Base-by-base conservation (phyloP, 1,139 yeast genomes). In the Pichia sorboxylosa region DNA sequence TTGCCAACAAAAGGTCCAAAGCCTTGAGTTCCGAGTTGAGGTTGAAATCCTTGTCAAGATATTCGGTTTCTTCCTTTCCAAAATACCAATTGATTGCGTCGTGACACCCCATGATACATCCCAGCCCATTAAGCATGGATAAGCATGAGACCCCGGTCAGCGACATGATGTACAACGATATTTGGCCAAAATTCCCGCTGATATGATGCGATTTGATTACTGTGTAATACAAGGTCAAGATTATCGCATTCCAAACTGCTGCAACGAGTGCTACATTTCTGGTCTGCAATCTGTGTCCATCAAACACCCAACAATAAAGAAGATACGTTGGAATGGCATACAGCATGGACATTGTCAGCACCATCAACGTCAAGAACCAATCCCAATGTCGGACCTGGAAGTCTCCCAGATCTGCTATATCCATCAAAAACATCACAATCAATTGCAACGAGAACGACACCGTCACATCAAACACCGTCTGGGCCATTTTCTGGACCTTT, bases 121-220 rank as follows among this genome's bases (percentile, higher is more conserved):
- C 76, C 24, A 69, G 58, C 0, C 76, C 76, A 5, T 72, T 67
- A 17, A 70, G 51, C 0, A 66, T 44, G 1, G 74, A 69, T 39
- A 69, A 57, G 30, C 66, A 59, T 6, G 70, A 59, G 20, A 70
- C 64, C 0, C 77, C 77, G 10, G 64, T 57, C 29, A 70, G 49
- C 3, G 69, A 61, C 15, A 70, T 48, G 40, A 69, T 66, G 40
- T 63, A 65, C 27, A 69, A 34, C 16, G 54, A 42, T 6, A 34
- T 37, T 13, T 46, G 45, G 17, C 44, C 28, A 16, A 48, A 40
- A 14, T 37, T 33, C n/a, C 36, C 38, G 15, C 24, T 32, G 13
- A 34, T 15, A 11, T 31, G 29, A 16, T 33, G 32, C 17, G 33
- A 27, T 21, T 34, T 34, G 4, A 48, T 37, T 2, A 35, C 22